Conservation (phyloP, 2,329 filamentous ascomycete genomes). For the Thielaviopsis musarum region DNA sequence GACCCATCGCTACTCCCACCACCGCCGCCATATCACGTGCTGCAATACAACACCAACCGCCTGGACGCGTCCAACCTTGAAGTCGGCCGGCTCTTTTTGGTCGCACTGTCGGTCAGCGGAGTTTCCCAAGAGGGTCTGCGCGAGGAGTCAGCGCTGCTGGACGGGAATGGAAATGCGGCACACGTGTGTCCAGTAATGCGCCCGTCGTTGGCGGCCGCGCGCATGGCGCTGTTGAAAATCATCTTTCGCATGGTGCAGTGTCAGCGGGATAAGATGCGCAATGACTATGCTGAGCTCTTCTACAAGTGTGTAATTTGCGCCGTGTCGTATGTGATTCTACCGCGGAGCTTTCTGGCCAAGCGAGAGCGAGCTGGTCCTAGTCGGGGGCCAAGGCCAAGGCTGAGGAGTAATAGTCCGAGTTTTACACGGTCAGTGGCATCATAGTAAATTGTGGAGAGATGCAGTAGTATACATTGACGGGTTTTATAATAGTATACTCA, state of each 20-base stretch:
- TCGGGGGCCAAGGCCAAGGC: not conserved
- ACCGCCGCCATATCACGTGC: not conserved
- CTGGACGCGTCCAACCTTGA: conserved; percentile 6
- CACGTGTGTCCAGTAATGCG: conserved; percentile 5
- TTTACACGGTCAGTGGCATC: not conserved
- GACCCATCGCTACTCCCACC: too few species aligned
- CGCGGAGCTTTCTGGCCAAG: not conserved
- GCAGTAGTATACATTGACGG: not conserved
- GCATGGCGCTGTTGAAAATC: conserved; percentile 5
- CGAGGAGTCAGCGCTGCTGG: not conserved
- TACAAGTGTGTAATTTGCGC: conserved; percentile 10
- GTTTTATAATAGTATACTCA: conserved; percentile 18
- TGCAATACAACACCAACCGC: conserved; percentile 10
- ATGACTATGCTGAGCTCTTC: conserved; percentile 10
- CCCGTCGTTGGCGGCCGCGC: conserved; percentile 1
- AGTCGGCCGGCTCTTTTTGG: conserved; percentile 8
- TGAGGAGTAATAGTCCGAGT: not conserved
- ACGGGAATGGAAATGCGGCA: conserved; percentile 2
- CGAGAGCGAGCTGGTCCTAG: not conserved
- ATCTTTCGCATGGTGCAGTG: conserved; percentile 4
- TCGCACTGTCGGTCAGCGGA: conserved; percentile 4
- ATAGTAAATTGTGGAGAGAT: not conserved
- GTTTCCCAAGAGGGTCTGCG: not conserved
- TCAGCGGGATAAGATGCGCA: conserved; percentile 8
- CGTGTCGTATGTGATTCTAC: conserved; percentile 7